Percentiles rank a stretch among this genome's conserved stretches.
phyloP scores from a whole-genome alignment of 768 basidiomycete species.

The Mycena leptocephala region DNA sequence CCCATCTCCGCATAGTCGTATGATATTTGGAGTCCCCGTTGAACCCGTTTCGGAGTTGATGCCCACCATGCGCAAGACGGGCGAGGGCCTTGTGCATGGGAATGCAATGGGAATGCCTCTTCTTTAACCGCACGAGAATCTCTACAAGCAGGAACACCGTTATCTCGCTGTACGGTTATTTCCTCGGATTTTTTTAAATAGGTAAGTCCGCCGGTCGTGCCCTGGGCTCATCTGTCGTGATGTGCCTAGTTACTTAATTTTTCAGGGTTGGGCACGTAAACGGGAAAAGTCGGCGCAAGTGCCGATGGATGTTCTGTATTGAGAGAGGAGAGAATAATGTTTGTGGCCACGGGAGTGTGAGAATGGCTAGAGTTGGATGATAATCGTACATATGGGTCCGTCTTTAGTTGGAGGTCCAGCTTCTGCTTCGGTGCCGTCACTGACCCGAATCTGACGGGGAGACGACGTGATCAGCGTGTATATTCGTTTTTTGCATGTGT shows the following conservation, averaged over 20 bases:
- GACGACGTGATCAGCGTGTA: background rate
- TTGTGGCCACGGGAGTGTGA: too few species aligned
- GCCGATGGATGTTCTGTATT: background rate
- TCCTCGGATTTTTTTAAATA: slow-evolving; percentile 14
- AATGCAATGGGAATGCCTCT: too few species aligned
- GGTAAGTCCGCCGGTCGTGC: slow-evolving; percentile 26
- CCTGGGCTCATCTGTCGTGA: background rate
- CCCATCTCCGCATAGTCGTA: background rate
- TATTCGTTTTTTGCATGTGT: too few species aligned
- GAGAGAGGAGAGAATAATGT: too few species aligned
- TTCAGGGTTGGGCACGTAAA: slow-evolving; percentile 26
- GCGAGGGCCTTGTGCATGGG: too few species aligned
- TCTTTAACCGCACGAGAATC: slow-evolving; percentile 3
- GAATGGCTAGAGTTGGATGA: too few species aligned
- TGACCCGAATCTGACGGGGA: background rate
- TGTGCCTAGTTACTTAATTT: slow-evolving; percentile 22
- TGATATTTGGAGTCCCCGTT: background rate
- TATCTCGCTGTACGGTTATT: background rate
- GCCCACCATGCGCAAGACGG: background rate
- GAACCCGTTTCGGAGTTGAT: background rate
- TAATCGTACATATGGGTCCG: slow-evolving; percentile 20
- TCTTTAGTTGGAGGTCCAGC: slow-evolving; percentile 1
- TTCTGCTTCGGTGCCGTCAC: background rate
- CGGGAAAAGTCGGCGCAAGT: background rate
- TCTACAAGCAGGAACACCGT: slow-evolving; percentile 3